Evolutionary conservation across 768 basidiomycete species (phyloP).

Genomic region (Strobilomyces echinocephalus): DNA sequence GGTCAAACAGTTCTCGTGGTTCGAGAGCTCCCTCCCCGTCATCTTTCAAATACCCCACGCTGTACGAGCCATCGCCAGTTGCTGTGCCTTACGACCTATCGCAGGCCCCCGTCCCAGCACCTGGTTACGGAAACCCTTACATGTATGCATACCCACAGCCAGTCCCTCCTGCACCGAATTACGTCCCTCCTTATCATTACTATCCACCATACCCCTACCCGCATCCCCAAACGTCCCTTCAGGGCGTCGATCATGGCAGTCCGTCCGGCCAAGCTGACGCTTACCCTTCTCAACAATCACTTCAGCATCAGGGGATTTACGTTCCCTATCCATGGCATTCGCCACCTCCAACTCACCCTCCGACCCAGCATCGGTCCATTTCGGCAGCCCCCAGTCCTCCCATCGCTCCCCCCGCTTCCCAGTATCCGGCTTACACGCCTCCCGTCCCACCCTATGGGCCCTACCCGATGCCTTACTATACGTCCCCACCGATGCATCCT

Average conservation of each 20-base stretch:
- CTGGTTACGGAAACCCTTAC: constrained; percentile 32
- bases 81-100: constrained; percentile 29
- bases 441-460: constrained; percentile 32
- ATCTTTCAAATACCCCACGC: constrained; percentile 66
- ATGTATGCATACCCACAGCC: constrained; percentile 41
- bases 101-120: constrained; percentile 27
- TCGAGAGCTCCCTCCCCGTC: constrained; percentile 70
- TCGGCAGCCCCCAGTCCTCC: constrained; percentile 29
- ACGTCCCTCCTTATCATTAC: constrained; percentile 38
- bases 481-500: constrained; percentile 28
- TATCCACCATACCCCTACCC: constrained; percentile 50
- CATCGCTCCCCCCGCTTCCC: constrained; percentile 28
- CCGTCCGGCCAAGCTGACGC: constrained; percentile 28
- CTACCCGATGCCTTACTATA: constrained; percentile 33
- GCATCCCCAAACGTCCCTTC: constrained; percentile 40
- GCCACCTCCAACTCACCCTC: constrained; percentile 34
- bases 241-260: constrained; percentile 34
- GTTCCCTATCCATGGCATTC: constrained; percentile 34
- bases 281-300: constrained; percentile 31
- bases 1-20: constrained; percentile 60
- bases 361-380: constrained; percentile 37
- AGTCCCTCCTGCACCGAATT: constrained; percentile 33
- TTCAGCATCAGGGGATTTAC: constrained; percentile 29
- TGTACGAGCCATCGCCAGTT: constrained; percentile 56
- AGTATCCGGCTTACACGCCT: constrained; percentile 31